These are phyloP conservation scores for Spinellus fusiger DNA, from an alignment of 192 early-diverging fungal species.

Conservation along the genomic window DNA sequence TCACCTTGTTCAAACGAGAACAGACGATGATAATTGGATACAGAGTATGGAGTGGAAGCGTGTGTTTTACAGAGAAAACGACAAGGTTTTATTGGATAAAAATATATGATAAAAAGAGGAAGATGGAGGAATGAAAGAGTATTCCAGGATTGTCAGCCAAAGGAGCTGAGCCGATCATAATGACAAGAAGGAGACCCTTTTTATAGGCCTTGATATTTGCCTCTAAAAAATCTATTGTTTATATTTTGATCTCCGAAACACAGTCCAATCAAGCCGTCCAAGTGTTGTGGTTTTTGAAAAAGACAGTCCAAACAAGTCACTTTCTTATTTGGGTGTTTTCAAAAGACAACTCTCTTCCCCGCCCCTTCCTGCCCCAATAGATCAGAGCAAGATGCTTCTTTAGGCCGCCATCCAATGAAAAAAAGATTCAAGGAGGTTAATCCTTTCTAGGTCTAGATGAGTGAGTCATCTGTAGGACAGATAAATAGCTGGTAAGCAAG, in stretches of 20 bases:
- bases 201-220: not conserved
- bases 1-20: not conserved
- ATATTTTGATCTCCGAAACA: not conserved
- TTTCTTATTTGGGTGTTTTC: too few species aligned
- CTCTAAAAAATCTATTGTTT: conserved; percentile 6
- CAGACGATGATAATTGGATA: not conserved
- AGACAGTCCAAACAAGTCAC: too few species aligned
- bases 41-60: not conserved
- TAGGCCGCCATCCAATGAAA: too few species aligned
- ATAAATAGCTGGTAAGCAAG: too few species aligned
- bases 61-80: not conserved
- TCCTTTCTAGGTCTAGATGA: too few species aligned
- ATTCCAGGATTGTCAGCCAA: conserved; percentile 14
- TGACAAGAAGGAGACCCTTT: conserved; percentile 1
- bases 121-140: conserved; percentile 3
- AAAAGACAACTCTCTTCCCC: too few species aligned
- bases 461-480: too few species aligned
- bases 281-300: too few species aligned
- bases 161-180: conserved; percentile 18
- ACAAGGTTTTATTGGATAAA: not conserved
- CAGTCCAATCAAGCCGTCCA: not conserved
- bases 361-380: too few species aligned
- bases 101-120: not conserved
- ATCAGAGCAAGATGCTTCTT: too few species aligned
- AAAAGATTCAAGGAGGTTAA: too few species aligned